Evolutionary conservation across 768 basidiomycete genomes (phyloP).

Genomic region (Boletus rufocinnamomeus): DNA sequence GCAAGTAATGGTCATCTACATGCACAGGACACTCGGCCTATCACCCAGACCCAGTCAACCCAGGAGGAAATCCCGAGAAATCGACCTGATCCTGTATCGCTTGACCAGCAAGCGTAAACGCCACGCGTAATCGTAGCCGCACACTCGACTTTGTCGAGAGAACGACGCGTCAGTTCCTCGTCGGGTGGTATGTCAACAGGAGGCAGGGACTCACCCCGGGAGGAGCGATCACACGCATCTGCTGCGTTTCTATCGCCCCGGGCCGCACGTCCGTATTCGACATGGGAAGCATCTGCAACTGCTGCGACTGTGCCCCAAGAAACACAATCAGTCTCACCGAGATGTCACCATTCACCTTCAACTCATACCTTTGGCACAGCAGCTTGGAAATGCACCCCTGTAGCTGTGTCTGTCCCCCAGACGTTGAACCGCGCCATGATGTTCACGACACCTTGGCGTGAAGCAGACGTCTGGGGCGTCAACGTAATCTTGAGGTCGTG

Average conservation of each 20-base stretch:
- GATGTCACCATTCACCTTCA: background rate
- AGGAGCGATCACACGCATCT: constrained; percentile 90
- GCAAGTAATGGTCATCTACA: constrained; percentile 21
- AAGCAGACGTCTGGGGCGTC: constrained; percentile 79
- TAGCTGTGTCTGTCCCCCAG: constrained; percentile 50
- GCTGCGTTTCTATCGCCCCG: constrained; percentile 87
- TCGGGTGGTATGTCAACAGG: background rate
- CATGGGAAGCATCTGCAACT: constrained; percentile 98
- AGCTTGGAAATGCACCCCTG: constrained; percentile 89
- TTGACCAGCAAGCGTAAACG: constrained; percentile 69
- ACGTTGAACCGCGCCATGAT: constrained; percentile 88
- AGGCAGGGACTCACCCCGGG: constrained; percentile 62
- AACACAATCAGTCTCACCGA: background rate
- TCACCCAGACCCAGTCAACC: constrained; percentile 54
- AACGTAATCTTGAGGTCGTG: constrained; percentile 87
- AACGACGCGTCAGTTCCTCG: constrained; percentile 8
- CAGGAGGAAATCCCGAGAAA: constrained; percentile 86
- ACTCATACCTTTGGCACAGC: constrained; percentile 87
- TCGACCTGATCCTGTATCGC: constrained; percentile 90
- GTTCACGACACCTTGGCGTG: constrained; percentile 87
- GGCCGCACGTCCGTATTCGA: constrained; percentile 79
- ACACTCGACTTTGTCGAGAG: constrained; percentile 62
- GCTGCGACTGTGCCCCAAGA: constrained; percentile 69
- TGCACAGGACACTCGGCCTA: background rate
- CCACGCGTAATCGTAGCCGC: constrained; percentile 83